A percentile compares a stretch with the other conserved stretches of the same genome.
These are phyloP conservation scores for Blastobotrys ciferrii DNA, from an alignment of 1,139 yeast species.

Conservation along the genomic window DNA sequence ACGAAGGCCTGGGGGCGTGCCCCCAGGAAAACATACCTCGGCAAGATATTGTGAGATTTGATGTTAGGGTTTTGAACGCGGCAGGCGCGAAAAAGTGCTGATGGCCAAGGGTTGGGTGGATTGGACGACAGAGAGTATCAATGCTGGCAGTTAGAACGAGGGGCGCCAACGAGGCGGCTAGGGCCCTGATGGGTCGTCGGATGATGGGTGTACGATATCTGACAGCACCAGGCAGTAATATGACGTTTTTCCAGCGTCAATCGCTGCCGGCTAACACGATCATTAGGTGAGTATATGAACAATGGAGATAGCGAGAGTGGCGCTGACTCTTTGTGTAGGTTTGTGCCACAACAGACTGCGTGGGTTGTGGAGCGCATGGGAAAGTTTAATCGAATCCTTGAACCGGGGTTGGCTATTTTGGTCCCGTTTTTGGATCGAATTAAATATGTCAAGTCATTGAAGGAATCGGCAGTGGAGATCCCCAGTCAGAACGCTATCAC, in stretches of 20 bases:
- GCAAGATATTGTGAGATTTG: too few relatives aligned
- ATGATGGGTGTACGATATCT: neutral
- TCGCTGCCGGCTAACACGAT: slow-evolving; percentile 72
- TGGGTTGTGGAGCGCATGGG: slow-evolving; percentile 95
- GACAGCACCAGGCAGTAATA: slow-evolving; percentile 16
- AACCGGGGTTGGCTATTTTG: slow-evolving; percentile 75
- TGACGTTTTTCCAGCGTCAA: slow-evolving; percentile 66
- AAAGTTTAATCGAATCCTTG: slow-evolving; percentile 67
- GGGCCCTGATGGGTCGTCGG: neutral
- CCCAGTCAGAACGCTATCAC: slow-evolving; percentile 86
- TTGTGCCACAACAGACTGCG: slow-evolving; percentile 89
- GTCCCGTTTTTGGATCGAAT: slow-evolving; percentile 72
- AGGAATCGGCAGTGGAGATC: slow-evolving; percentile 80
- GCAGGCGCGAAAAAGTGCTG: neutral
- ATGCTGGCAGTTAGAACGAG: neutral
- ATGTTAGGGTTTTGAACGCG: neutral
- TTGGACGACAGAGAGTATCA: neutral
- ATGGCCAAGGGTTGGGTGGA: neutral
- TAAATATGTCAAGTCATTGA: slow-evolving; percentile 76
- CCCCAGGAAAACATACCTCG: too few relatives aligned
- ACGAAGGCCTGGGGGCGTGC: too few relatives aligned
- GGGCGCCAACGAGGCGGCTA: neutral
- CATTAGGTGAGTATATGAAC: slow-evolving; percentile 38
- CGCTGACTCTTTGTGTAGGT: slow-evolving; percentile 31
- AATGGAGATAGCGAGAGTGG: neutral